Evolutionary conservation across 2,329 filamentous ascomycete genomes (phyloP), one percentile per base, ranked within the genome.

Genomic region (Neonectria coccinea): DNA sequence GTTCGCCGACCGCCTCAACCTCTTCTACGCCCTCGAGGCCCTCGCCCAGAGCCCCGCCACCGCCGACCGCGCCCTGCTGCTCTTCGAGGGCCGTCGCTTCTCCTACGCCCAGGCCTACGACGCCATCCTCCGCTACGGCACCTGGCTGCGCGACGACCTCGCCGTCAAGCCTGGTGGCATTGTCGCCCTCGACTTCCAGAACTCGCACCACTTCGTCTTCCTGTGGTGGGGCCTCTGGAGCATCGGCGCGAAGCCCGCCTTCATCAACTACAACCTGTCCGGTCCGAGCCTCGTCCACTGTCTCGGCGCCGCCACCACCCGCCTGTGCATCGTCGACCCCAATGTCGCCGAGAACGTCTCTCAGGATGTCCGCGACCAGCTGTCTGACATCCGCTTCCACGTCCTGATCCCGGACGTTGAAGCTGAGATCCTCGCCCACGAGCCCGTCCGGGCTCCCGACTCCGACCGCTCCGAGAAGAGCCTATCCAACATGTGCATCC

Each of bases 221-320:
- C 67, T 97, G 9, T 88, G 90, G 84, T 82, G 94, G 59, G 93
- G 90, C 0, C 79, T 97, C 33, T 97, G 93, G 93, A 88, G 90
- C 31, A 88, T 97, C 63, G 94, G 94, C 11, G 93, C 92, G 0
- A 89, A 89, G 60, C 93, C 93, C 0, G 93, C 93, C 0, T 93
- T 96, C 71, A 91, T 97, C 80, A 97, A 97, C 79, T 95, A 94
- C 79, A 96, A 96, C 75, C 81, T 97, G 53, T 85, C 86, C 0
- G 90, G 89, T 12, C 87, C 90, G 29, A 85, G 92, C 0, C 81
- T 97, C 66, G 77, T 87, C 3, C 93, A 97, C 78, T 95, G 92
- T 70, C 83, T 97, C 48, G 86, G 85, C 67, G 87, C 88, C 2
- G 91, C 92, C 2, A 89, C 86, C 0, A 83, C 92, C 0, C 85